These are phyloP conservation scores for Trichoderma virens DNA, from an alignment of 495 filamentous ascomycete species.

Conservation along the genomic window DNA sequence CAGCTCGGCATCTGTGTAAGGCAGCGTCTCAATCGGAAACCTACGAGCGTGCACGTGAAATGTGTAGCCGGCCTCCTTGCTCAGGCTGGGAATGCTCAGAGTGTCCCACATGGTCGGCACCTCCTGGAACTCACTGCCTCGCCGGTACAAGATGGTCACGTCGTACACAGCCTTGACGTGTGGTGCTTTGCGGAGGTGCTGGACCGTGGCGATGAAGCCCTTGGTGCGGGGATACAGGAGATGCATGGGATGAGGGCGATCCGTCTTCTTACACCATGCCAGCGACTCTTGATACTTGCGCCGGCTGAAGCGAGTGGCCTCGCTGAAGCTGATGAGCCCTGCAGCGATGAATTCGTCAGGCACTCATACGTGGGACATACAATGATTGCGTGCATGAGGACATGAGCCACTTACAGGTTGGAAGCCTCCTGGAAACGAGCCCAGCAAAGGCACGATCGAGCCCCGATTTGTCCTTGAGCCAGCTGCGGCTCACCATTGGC, in stretches of 20 bases:
- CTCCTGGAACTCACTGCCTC: slow-evolving; percentile 34
- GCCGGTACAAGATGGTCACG: slow-evolving; percentile 48
- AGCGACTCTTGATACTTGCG: slow-evolving; percentile 42
- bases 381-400: slow-evolving; percentile 1
- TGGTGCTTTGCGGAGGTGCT: slow-evolving; percentile 40
- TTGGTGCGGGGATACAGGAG: slow-evolving; percentile 49
- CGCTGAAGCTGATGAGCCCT: slow-evolving; percentile 54
- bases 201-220: slow-evolving; percentile 48
- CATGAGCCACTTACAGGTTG: slow-evolving; percentile 39
- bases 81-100: slow-evolving; percentile 31
- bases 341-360: neutral
- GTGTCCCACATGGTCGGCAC: slow-evolving; percentile 47
- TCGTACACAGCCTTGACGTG: slow-evolving; percentile 53
- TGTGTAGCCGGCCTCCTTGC: slow-evolving; percentile 26
- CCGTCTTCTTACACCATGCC: slow-evolving; percentile 39
- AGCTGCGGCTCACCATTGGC: slow-evolving; percentile 50
- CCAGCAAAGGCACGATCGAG: slow-evolving; percentile 45
- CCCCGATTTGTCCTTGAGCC: slow-evolving; percentile 45
- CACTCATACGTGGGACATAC: neutral
- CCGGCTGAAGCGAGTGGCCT: slow-evolving; percentile 48
- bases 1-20: slow-evolving; percentile 35
- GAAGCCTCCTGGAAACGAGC: slow-evolving; percentile 38
- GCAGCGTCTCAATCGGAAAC: slow-evolving; percentile 38
- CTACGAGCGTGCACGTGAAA: slow-evolving; percentile 47
- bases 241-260: slow-evolving; percentile 41